phyloP scores from a whole-genome alignment of 331 rosid species.

The Stylosanthes scabra region DNA sequence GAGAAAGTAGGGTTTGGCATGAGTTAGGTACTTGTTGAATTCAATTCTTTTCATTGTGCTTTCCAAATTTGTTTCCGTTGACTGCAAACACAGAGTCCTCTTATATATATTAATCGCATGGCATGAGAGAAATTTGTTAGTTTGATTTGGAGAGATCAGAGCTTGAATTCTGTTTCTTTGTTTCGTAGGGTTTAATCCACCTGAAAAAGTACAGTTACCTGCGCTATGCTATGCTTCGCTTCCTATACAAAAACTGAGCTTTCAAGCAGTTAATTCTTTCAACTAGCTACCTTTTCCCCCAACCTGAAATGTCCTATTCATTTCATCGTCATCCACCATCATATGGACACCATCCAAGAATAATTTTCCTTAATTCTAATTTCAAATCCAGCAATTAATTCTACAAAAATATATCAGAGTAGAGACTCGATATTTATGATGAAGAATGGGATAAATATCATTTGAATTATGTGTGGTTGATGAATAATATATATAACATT shows the following conservation, averaged over 20 bases:
- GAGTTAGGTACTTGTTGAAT: slow-evolving; percentile 32
- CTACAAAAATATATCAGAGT: no score
- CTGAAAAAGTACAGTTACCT: slow-evolving; percentile 47
- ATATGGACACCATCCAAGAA: no score
- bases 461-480: no score
- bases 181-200: slow-evolving; percentile 44
- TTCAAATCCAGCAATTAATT: no score
- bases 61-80: slow-evolving; percentile 35
- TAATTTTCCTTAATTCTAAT: no score
- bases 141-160: neutral
- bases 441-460: no score
- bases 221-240: slow-evolving; percentile 5
- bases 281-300: slow-evolving; percentile 37
- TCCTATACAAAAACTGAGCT: slow-evolving; percentile 52
- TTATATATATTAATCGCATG: neutral
- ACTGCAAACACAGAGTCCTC: neutral
- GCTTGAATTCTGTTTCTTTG: slow-evolving; percentile 18
- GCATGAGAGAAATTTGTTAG: slow-evolving; percentile 29
- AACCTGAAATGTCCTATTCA: slow-evolving; percentile 45
- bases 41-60: slow-evolving; percentile 10
- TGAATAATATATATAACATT: no score
- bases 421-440: no score
- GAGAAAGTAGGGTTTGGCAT: slow-evolving; percentile 52
- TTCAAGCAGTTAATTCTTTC: slow-evolving; percentile 47
- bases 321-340: slow-evolving; percentile 8